Evolutionary conservation across 139 green algal species (phyloP).

Genomic region (Volvox africanus): DNA sequence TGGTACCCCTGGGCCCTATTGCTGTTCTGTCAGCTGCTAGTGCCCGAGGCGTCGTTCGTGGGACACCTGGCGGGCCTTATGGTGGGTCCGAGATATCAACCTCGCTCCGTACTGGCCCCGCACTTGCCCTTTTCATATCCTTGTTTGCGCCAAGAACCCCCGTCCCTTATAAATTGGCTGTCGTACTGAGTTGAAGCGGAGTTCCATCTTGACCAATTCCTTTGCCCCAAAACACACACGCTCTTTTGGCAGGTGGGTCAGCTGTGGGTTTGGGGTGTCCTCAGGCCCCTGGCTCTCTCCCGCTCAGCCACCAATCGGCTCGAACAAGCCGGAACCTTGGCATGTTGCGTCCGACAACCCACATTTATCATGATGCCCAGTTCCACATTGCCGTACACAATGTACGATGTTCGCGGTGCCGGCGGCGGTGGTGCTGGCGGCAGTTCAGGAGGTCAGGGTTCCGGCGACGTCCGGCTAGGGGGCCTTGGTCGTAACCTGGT

Average conservation of each 20-base stretch:
- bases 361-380: slow-evolving; percentile 32
- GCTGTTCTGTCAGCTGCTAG: slow-evolving; percentile 81
- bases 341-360: neutral
- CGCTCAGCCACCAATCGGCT: slow-evolving; percentile 29
- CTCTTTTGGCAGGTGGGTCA: slow-evolving; percentile 57
- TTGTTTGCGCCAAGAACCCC: too few relatives aligned
- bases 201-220: too few relatives aligned
- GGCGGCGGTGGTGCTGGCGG: neutral
- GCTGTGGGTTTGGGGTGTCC: slow-evolving; percentile 56
- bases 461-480: neutral
- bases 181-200: too few relatives aligned
- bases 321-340: slow-evolving; percentile 14
- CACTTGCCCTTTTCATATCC: too few relatives aligned
- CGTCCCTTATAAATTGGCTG: too few relatives aligned
- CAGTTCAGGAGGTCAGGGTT: neutral
- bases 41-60: slow-evolving; percentile 78
- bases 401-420: neutral
- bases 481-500: neutral
- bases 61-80: slow-evolving; percentile 82
- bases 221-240: too few relatives aligned
- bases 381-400: slow-evolving; percentile 9
- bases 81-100: slow-evolving; percentile 50
- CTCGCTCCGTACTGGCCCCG: too few relatives aligned
- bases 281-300: slow-evolving; percentile 57
- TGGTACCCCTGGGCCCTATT: slow-evolving; percentile 81